Evolutionary conservation across 352 stramenopile species (phyloP).

Genomic region (Phytophthora rubi): DNA sequence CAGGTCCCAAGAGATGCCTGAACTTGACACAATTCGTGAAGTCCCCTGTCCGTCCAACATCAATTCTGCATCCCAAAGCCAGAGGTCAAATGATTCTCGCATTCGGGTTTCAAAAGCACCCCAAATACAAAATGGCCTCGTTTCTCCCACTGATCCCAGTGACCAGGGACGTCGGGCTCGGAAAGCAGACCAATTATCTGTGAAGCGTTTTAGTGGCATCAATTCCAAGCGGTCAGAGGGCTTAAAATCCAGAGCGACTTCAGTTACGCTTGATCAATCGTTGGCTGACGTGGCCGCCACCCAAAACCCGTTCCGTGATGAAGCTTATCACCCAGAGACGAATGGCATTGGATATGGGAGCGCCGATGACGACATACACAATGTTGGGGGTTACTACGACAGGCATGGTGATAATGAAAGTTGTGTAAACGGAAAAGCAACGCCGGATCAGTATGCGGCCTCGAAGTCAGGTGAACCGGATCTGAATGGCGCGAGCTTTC

Average conservation of each 20-base stretch:
- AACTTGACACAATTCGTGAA: conserved; percentile 52
- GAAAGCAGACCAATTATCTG: conserved; percentile 2
- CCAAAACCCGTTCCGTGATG: conserved; percentile 27
- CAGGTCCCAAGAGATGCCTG: conserved; percentile 37
- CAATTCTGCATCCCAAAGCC: conserved; percentile 21
- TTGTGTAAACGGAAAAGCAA: conserved; percentile 3
- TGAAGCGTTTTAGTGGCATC: conserved; percentile 9
- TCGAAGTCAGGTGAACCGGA: conserved; percentile 12
- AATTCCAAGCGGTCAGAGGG: conserved; percentile 14
- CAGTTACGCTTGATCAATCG: conserved; percentile 27
- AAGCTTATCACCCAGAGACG: conserved; percentile 7
- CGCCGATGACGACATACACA: neutral
- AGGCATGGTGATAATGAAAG: conserved; percentile 1
- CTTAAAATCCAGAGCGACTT: conserved; percentile 12
- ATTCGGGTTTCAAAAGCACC: neutral
- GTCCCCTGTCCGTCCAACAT: conserved; percentile 22
- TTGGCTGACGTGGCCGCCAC: conserved; percentile 25
- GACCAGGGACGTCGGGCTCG: neutral
- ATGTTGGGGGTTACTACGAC: conserved; percentile 3
- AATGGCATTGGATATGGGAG: conserved; percentile 4
- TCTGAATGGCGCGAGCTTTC: conserved; percentile 18
- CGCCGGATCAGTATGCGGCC: neutral
- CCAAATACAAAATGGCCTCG: conserved; percentile 3
- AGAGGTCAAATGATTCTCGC: conserved; percentile 9
- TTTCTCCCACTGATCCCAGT: neutral